These are phyloP conservation scores for Sporothrix luriei DNA, from an alignment of 2,329 filamentous ascomycete genomes.

Conservation along the genomic window DNA sequence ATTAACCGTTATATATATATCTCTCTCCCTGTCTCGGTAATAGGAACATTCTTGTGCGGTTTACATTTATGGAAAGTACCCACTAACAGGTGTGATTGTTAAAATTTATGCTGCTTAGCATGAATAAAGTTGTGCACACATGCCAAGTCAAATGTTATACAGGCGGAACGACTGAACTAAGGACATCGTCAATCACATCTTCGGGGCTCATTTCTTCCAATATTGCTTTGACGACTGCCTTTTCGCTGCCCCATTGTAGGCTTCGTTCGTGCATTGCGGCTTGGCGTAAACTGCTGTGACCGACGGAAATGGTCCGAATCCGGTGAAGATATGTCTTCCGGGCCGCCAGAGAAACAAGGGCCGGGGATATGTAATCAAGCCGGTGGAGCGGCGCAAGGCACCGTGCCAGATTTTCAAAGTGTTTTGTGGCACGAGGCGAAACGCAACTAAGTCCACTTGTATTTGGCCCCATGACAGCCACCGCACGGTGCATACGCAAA, in stretches of 20 bases:
- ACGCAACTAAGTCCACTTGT: conserved; percentile 57
- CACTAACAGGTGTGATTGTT: not conserved
- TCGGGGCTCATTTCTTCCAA: conserved; percentile 65
- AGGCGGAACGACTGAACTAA: conserved; percentile 60
- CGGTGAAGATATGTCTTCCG: conserved; percentile 88
- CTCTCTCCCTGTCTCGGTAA: not conserved
- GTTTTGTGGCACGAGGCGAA: conserved; percentile 74
- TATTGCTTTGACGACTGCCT: conserved; percentile 66
- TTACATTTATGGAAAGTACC: conserved; percentile 8
- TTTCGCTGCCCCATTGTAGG: conserved; percentile 87
- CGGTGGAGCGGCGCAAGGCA: conserved; percentile 80
- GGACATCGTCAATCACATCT: conserved; percentile 66
- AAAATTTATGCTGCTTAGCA: not conserved
- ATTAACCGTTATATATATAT: not conserved
- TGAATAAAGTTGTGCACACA: not conserved
- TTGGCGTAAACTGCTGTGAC: not conserved
- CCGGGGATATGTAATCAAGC: conserved; percentile 78
- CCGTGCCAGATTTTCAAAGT: conserved; percentile 70
- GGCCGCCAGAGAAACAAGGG: conserved; percentile 77
- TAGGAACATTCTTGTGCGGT: not conserved
- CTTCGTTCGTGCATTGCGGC: conserved; percentile 70
- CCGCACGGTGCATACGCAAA: conserved; percentile 82
- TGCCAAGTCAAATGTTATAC: conserved; percentile 41
- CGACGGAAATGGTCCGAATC: conserved; percentile 67
- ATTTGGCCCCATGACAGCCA: conserved; percentile 51